Conservation (phyloP, 2,329 filamentous ascomycete species). For the Pyrenochaeta sp. region DNA sequence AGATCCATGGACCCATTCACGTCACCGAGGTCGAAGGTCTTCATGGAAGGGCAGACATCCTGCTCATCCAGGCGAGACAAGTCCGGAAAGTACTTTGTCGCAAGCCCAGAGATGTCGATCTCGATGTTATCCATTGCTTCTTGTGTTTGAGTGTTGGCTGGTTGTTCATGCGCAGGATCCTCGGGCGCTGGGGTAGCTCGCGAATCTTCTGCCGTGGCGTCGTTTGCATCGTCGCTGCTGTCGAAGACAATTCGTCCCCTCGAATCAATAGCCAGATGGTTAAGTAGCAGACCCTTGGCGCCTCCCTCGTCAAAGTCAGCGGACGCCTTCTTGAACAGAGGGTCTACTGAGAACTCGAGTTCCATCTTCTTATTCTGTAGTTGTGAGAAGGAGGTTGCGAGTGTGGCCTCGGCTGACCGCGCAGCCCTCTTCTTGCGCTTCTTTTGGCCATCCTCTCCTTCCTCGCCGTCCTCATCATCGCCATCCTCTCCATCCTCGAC, state of each 20-base stretch:
- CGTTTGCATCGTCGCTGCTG: conserved; percentile 85
- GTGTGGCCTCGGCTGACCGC: conserved; percentile 88
- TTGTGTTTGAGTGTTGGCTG: conserved; percentile 45
- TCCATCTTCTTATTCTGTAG: conserved; percentile 97
- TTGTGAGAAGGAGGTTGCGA: conserved; percentile 86
- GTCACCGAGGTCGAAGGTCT: conserved; percentile 90
- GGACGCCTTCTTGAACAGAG: conserved; percentile 98
- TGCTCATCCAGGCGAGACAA: conserved; percentile 79
- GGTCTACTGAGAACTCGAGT: conserved; percentile 94
- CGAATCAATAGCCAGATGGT: conserved; percentile 94
- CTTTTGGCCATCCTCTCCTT: conserved; percentile 66
- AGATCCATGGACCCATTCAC: conserved; percentile 86
- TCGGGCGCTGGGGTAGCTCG: conserved; percentile 56
- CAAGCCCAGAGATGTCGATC: conserved; percentile 80
- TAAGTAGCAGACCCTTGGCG: conserved; percentile 91
- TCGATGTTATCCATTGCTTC: conserved; percentile 68
- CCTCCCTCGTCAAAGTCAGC: conserved; percentile 98
- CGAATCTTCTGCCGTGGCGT: conserved; percentile 58
- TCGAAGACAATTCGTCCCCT: conserved; percentile 96
- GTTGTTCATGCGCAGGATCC: conserved; percentile 38
- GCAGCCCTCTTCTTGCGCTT: conserved; percentile 79
- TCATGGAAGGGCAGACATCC: conserved; percentile 93
- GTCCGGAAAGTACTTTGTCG: conserved; percentile 85
- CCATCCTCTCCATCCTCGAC: conserved; percentile 48
- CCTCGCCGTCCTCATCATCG: conserved; percentile 73